Percentiles rank a stretch among this genome's conserved stretches.
These are phyloP conservation scores for Eimeria falciformis DNA, from an alignment of 169 alveolate species.

Conservation along the genomic window DNA sequence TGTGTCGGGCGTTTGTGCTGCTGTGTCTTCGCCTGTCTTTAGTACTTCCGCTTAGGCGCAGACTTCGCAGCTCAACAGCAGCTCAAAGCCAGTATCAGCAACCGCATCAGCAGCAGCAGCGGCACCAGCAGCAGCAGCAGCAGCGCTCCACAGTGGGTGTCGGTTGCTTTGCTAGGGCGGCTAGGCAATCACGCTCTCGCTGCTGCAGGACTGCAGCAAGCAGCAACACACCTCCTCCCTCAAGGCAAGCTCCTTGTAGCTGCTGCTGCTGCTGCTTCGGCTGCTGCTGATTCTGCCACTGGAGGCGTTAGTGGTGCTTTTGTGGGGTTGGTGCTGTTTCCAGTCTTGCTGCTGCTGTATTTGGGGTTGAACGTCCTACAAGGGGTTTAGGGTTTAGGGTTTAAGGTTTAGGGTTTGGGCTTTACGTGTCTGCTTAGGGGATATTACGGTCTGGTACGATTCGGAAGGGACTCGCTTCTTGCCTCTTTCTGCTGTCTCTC, in stretches of 20 bases:
- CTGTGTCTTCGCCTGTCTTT: not conserved
- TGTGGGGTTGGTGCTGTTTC: conserved; percentile 9
- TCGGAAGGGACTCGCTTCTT: conserved; percentile 37
- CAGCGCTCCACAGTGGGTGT: conserved; percentile 75
- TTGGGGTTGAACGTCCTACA: too few relatives aligned
- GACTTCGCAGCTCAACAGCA: conserved; percentile 37
- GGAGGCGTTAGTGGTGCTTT: too few relatives aligned
- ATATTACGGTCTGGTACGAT: conserved; percentile 3
- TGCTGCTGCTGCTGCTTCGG: conserved; percentile 21
- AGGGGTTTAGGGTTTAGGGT: not conserved
- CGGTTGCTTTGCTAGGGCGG: conserved; percentile 80
- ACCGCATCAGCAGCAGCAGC: conserved; percentile 34
- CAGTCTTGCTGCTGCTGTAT: not conserved
- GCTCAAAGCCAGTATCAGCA: not conserved
- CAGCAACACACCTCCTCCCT: conserved; percentile 50
- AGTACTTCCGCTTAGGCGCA: conserved; percentile 22
- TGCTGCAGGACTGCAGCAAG: conserved; percentile 80
- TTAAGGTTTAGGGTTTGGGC: not conserved
- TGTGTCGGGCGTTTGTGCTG: too few relatives aligned
- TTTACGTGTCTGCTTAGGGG: not conserved
- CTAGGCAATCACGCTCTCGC: conserved; percentile 81
- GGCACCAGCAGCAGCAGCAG: conserved; percentile 18
- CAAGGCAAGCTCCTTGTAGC: conserved; percentile 25
- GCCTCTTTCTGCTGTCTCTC: conserved; percentile 42
- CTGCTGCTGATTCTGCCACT: not conserved